These are phyloP conservation scores for Cladorrhinum sp. DNA, from an alignment of 2,329 filamentous ascomycete genomes.

Conservation along the genomic window DNA sequence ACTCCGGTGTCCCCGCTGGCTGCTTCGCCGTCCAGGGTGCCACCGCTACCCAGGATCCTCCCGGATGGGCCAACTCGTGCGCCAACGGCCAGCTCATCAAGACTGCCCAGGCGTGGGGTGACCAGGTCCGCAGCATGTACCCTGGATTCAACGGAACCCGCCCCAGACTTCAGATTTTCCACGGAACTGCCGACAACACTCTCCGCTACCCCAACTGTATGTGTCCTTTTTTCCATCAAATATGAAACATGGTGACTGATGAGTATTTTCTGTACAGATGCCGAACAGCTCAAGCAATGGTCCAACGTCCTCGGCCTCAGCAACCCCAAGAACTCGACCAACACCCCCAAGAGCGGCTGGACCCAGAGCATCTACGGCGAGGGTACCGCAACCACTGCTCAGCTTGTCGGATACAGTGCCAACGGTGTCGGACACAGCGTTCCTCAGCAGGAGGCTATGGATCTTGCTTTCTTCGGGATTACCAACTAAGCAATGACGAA, in stretches of 20 bases:
- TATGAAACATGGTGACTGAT: background rate
- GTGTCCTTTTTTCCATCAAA: background rate
- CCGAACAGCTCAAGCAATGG: constrained; percentile 57
- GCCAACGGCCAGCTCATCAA: constrained; percentile 41
- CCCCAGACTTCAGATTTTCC: constrained; percentile 57
- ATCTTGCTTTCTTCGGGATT: constrained; percentile 31
- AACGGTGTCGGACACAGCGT: constrained; percentile 32
- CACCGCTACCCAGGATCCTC: constrained; percentile 30
- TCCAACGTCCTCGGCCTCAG: constrained; percentile 45
- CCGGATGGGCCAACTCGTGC: constrained; percentile 49
- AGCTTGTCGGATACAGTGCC: constrained; percentile 31
- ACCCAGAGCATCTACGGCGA: constrained; percentile 25
- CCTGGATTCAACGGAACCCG: constrained; percentile 48
- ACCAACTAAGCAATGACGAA: no score
- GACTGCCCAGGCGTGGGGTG: constrained; percentile 48
- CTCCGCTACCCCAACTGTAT: constrained; percentile 50
- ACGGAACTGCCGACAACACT: constrained; percentile 50
- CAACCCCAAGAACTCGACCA: constrained; percentile 26
- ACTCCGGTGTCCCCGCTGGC: constrained; percentile 43
- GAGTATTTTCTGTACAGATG: constrained; percentile 7
- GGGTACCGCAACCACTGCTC: constrained; percentile 26
- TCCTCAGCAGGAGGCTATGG: constrained; percentile 28
- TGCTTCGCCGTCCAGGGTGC: constrained; percentile 43
- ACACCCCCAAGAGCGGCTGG: constrained; percentile 21
- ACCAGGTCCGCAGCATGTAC: constrained; percentile 44